These are phyloP conservation scores for Acer yangbiense DNA, from an alignment of 345 rosid genomes.

Conservation along the genomic window DNA sequence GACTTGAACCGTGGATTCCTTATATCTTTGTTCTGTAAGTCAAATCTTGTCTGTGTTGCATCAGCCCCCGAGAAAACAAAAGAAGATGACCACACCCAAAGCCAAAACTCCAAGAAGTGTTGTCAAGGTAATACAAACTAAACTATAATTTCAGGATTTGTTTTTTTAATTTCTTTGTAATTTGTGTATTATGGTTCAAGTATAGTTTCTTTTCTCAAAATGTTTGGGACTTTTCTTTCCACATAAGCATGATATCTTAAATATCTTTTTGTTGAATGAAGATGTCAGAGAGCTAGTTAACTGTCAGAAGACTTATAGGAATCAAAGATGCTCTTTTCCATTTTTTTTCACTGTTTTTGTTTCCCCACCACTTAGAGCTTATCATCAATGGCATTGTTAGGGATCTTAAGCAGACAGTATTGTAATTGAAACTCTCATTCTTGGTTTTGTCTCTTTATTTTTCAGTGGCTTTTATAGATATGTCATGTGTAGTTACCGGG, in stretches of 20 bases:
- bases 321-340: background rate
- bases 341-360: background rate
- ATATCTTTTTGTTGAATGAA: background rate
- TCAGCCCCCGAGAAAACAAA: slow-evolving; percentile 67
- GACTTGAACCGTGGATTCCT: background rate
- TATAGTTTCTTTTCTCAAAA: background rate
- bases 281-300: slow-evolving; percentile 5
- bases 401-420: slow-evolving; percentile 1
- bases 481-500: background rate
- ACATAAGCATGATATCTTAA: background rate
- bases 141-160: background rate
- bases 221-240: background rate
- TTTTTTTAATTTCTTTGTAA: background rate
- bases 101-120: slow-evolving; percentile 45
- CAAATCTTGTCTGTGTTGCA: slow-evolving; percentile 23
- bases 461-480: slow-evolving; percentile 6
- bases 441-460: slow-evolving; percentile 3
- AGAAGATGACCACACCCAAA: slow-evolving; percentile 55
- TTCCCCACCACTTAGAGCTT: background rate
- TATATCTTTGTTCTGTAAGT: slow-evolving; percentile 4
- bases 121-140: slow-evolving; percentile 48
- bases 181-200: background rate
- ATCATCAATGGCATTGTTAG: background rate
- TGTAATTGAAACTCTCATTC: background rate
- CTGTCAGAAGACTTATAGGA: background rate